Conservation (phyloP, 1,284 basidiomycete genomes). For the Trichosporon sp. region DNA sequence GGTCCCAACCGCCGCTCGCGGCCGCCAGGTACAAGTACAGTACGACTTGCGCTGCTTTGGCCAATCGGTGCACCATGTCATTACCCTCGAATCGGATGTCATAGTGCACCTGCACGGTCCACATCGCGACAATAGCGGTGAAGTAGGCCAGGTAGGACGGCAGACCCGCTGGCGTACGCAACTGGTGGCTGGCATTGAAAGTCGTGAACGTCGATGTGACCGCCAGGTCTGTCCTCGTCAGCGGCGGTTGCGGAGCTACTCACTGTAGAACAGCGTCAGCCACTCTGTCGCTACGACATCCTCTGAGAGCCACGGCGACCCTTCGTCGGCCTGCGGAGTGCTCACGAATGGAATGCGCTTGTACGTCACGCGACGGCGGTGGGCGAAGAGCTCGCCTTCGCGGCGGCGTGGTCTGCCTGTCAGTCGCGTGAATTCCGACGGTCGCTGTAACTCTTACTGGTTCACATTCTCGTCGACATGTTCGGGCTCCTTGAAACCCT, state of each 20-base stretch:
- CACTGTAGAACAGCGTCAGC: background rate
- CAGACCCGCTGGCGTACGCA: slow-evolving; percentile 23
- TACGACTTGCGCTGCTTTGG: slow-evolving; percentile 30
- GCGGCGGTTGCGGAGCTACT: background rate
- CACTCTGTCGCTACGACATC: background rate
- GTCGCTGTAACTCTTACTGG: background rate
- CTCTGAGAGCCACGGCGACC: background rate
- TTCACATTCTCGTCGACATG: background rate
- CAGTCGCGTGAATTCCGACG: too few relatives aligned
- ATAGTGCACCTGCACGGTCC: slow-evolving; percentile 35
- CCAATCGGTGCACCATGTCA: slow-evolving; percentile 30
- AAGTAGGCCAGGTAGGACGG: slow-evolving; percentile 32
- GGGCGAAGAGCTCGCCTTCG: background rate
- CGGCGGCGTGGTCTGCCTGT: background rate
- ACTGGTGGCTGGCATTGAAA: slow-evolving; percentile 30
- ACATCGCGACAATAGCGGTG: slow-evolving; percentile 29
- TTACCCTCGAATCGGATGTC: slow-evolving; percentile 34
- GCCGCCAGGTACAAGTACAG: slow-evolving; percentile 37
- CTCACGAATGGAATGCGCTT: background rate
- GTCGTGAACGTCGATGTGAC: slow-evolving; percentile 34
- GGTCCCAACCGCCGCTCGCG: slow-evolving; percentile 29
- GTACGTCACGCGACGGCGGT: background rate
- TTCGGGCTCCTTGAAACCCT: background rate
- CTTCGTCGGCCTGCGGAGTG: background rate
- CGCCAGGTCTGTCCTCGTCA: slow-evolving; percentile 29